Conservation (phyloP, 2,329 filamentous ascomycete genomes). For the Neofusicoccum kwambonambiense region DNA sequence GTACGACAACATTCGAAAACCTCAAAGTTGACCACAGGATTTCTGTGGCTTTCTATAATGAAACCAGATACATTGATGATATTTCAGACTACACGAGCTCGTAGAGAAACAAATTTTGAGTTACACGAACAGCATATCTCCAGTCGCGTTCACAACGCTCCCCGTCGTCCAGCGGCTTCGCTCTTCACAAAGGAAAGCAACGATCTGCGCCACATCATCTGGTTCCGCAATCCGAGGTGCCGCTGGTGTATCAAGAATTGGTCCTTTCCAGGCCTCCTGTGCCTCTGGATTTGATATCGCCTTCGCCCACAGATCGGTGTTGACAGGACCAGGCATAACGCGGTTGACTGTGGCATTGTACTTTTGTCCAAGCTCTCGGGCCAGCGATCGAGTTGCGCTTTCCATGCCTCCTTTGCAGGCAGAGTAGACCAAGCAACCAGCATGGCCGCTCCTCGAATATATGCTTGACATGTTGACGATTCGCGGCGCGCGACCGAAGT, state of each 20-base stretch:
- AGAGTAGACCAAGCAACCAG: slow-evolving; percentile 51
- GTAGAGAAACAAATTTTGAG: no score
- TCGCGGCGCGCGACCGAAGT: slow-evolving; percentile 46
- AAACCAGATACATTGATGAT: no score
- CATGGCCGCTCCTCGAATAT: slow-evolving; percentile 49
- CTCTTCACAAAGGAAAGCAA: slow-evolving; percentile 55
- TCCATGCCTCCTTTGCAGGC: slow-evolving; percentile 61
- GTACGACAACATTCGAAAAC: no score
- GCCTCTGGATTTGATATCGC: neutral
- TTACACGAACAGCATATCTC: slow-evolving; percentile 36
- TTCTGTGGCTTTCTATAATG: no score
- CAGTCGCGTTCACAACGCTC: slow-evolving; percentile 57
- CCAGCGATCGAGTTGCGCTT: slow-evolving; percentile 58
- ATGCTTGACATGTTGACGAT: slow-evolving; percentile 62
- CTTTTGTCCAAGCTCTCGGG: slow-evolving; percentile 55
- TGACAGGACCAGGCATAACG: slow-evolving; percentile 60
- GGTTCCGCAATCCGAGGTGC: slow-evolving; percentile 51
- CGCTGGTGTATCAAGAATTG: slow-evolving; percentile 53
- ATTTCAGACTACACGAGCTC: no score
- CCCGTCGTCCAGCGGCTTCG: slow-evolving; percentile 46
- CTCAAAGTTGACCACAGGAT: no score
- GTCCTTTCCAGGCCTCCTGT: neutral
- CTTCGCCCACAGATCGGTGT: slow-evolving; percentile 52
- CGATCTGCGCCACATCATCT: slow-evolving; percentile 57
- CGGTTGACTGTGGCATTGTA: slow-evolving; percentile 60